Percentiles rank a stretch among this genome's conserved stretches.
phyloP scores from a whole-genome alignment of 2,329 filamentous ascomycete species.

The Pseudocercospora vitis region DNA sequence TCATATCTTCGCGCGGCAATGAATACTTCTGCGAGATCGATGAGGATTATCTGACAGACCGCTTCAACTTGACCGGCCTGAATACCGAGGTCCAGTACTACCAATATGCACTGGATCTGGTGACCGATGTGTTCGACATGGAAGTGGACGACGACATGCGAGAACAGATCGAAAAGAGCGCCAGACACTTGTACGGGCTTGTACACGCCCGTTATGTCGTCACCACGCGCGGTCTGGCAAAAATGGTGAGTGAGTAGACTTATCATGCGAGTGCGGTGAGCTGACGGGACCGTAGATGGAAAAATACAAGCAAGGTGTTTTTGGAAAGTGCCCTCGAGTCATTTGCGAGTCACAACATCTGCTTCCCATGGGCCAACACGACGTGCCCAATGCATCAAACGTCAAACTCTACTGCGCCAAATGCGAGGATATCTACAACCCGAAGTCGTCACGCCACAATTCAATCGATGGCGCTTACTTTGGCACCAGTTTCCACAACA shows the following conservation, averaged over 20 bases:
- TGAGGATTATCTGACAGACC: slow-evolving; percentile 95
- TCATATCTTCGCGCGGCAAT: slow-evolving; percentile 95
- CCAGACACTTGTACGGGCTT: slow-evolving; percentile 89
- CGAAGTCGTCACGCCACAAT: slow-evolving; percentile 93
- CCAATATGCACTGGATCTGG: slow-evolving; percentile 94
- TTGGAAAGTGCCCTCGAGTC: slow-evolving; percentile 96
- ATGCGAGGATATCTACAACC: slow-evolving; percentile 98
- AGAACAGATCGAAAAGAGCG: slow-evolving; percentile 96
- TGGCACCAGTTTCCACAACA: slow-evolving; percentile 96
- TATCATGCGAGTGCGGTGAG: background rate
- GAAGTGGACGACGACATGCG: slow-evolving; percentile 98
- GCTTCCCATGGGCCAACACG: slow-evolving; percentile 90
- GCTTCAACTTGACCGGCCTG: slow-evolving; percentile 95
- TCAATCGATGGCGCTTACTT: slow-evolving; percentile 98
- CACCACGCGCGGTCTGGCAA: slow-evolving; percentile 86
- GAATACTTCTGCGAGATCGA: slow-evolving; percentile 99
- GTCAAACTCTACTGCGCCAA: slow-evolving; percentile 97
- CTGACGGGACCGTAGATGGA: slow-evolving; percentile 67
- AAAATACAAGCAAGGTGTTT: slow-evolving; percentile 97
- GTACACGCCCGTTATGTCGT: slow-evolving; percentile 97
- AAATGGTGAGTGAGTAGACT: slow-evolving; percentile 70
- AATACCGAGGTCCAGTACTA: slow-evolving; percentile 99
- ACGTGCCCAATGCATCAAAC: slow-evolving; percentile 80
- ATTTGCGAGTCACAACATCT: slow-evolving; percentile 92
- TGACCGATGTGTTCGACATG: slow-evolving; percentile 97